phyloP scores from a whole-genome alignment of 257 asterid genomes.

The Solanum chaucha region DNA sequence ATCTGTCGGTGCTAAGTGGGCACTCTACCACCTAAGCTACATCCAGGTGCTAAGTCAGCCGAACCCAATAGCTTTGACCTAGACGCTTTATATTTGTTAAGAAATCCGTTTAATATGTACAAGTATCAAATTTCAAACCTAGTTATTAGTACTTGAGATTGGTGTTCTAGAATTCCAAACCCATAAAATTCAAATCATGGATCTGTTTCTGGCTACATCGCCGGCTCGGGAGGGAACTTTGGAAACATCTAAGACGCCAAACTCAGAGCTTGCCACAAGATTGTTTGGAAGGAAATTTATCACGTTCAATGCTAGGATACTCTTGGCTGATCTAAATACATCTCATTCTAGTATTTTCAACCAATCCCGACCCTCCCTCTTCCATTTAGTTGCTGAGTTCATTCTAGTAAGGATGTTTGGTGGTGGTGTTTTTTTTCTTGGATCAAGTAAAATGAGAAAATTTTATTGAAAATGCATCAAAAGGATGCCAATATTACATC shows the following conservation, averaged over 20 bases:
- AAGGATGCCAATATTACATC: background rate
- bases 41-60: background rate
- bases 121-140: background rate
- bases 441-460: background rate
- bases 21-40: background rate
- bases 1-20: background rate
- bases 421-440: background rate
- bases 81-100: background rate
- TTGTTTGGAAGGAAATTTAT: background rate
- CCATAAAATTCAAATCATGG: background rate
- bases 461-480: too few species aligned
- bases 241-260: background rate
- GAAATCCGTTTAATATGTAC: background rate
- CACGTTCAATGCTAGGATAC: background rate
- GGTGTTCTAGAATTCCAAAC: background rate
- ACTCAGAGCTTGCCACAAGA: background rate
- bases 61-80: background rate
- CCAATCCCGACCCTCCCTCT: background rate
- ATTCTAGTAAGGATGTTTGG: background rate
- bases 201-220: background rate
- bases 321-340: background rate
- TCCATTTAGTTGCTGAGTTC: background rate
- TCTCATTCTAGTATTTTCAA: background rate
- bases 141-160: background rate
- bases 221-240: background rate